phyloP scores from a whole-genome alignment of 768 basidiomycete genomes.

The Mycena venus region DNA sequence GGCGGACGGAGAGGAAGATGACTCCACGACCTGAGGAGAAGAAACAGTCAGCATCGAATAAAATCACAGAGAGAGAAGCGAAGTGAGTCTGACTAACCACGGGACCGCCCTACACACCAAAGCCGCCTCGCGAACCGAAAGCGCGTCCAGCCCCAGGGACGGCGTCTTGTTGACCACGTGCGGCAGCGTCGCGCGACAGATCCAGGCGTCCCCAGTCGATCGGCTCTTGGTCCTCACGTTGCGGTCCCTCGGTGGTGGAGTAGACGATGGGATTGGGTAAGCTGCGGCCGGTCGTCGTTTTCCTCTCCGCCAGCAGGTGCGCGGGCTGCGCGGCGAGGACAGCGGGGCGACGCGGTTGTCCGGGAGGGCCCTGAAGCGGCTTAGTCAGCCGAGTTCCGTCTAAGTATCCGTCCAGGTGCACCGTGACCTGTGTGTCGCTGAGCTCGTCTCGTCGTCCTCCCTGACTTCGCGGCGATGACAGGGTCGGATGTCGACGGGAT shows the following conservation, averaged over 20 bases:
- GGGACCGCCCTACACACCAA: neutral
- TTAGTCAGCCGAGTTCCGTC: neutral
- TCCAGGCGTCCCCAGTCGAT: conserved; percentile 5
- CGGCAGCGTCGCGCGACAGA: conserved; percentile 12
- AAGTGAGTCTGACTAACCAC: neutral
- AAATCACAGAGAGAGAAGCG: neutral
- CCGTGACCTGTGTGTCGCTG: neutral
- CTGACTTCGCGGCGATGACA: neutral
- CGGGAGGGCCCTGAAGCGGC: neutral
- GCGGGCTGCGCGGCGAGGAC: neutral
- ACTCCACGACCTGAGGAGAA: neutral
- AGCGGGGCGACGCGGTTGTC: neutral
- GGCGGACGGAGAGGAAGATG: neutral
- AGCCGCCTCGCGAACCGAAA: conserved; percentile 19
- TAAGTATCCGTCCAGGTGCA: neutral
- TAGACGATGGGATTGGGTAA: neutral
- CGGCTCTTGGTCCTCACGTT: conserved; percentile 14
- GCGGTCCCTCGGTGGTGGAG: neutral
- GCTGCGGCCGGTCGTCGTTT: neutral
- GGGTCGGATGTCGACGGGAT: neutral
- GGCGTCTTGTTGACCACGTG: conserved; percentile 13
- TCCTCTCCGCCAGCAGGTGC: neutral
- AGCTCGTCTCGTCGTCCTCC: neutral
- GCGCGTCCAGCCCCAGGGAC: conserved; percentile 14
- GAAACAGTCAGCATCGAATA: neutral